Evolutionary conservation across 176 grass and related monocot species (phyloP).

Genomic region (Miscanthus lutarioriparius): DNA sequence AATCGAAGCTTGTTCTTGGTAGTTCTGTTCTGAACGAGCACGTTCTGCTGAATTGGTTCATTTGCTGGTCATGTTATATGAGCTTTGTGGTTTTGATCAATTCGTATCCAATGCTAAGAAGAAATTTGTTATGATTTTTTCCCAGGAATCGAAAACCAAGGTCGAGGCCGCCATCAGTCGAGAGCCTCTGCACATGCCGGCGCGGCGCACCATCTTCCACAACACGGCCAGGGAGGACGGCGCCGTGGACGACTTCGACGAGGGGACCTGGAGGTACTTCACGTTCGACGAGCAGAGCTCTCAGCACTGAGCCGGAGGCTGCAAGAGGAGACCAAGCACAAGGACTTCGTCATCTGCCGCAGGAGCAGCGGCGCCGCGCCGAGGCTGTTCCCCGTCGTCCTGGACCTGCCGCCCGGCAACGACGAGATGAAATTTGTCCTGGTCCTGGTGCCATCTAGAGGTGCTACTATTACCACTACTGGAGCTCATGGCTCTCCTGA

Average conservation of each 20-base stretch:
- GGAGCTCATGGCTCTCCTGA: not conserved
- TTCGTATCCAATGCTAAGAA: not conserved
- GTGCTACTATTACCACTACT: not conserved
- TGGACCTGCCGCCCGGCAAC: slow-evolving; percentile 60
- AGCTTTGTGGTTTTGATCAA: not conserved
- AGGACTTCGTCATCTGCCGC: slow-evolving; percentile 53
- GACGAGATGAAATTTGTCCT: slow-evolving; percentile 53
- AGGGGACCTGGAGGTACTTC: slow-evolving; percentile 54
- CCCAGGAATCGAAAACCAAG: slow-evolving; percentile 17
- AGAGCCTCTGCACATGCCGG: slow-evolving; percentile 26
- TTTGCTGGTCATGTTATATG: not conserved
- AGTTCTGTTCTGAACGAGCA: not conserved
- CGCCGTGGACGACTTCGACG: slow-evolving; percentile 49
- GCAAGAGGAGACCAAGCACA: slow-evolving; percentile 27
- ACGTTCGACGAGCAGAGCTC: slow-evolving; percentile 47
- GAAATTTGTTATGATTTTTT: not conserved
- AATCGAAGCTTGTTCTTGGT: not conserved
- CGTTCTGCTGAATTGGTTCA: not conserved
- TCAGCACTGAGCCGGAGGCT: slow-evolving; percentile 38
- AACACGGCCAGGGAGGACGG: slow-evolving; percentile 52
- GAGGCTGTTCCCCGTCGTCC: slow-evolving; percentile 45
- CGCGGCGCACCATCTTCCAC: slow-evolving; percentile 47
- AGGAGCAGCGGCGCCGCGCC: not conserved
- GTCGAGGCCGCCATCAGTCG: not conserved
- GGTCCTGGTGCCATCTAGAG: slow-evolving; percentile 29